Conservation (phyloP, 2,329 filamentous ascomycete species). For the Calycina herbarum region DNA sequence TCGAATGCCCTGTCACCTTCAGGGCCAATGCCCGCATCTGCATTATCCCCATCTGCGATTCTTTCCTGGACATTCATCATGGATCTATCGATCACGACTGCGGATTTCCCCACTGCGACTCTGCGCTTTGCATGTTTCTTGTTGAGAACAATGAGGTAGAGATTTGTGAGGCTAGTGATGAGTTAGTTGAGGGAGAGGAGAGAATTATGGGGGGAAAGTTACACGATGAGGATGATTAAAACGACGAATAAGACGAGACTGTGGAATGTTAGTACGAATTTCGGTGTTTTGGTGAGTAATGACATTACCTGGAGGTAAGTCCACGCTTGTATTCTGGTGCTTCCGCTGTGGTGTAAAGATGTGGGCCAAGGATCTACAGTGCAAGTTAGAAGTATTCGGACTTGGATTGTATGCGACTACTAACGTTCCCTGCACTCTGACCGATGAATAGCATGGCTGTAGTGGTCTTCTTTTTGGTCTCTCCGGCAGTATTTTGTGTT, state of each 20-base stretch:
- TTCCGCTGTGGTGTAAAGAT: slow-evolving; percentile 62
- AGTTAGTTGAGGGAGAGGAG: not conserved
- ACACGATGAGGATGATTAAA: slow-evolving; percentile 54
- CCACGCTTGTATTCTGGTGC: slow-evolving; percentile 53
- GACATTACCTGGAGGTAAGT: slow-evolving; percentile 52
- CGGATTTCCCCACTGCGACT: slow-evolving; percentile 59
- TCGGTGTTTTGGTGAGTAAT: not conserved
- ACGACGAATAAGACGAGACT: slow-evolving; percentile 58
- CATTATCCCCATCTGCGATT: slow-evolving; percentile 39
- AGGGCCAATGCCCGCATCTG: slow-evolving; percentile 24
- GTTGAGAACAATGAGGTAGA: slow-evolving; percentile 56
- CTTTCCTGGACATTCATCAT: slow-evolving; percentile 52
- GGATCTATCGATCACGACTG: slow-evolving; percentile 57
- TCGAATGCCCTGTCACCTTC: slow-evolving; percentile 52
- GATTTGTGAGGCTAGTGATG: slow-evolving; percentile 36
- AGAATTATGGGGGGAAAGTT: slow-evolving; percentile 26
- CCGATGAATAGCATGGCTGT: slow-evolving; percentile 66
- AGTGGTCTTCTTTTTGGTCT: slow-evolving; percentile 64
- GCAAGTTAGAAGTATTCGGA: not conserved
- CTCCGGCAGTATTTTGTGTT: slow-evolving; percentile 66
- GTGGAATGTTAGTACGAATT: not conserved
- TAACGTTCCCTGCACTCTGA: slow-evolving; percentile 64
- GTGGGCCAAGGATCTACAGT: slow-evolving; percentile 56
- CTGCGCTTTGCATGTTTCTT: slow-evolving; percentile 53
- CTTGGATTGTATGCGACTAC: slow-evolving; percentile 51